Evolutionary conservation across 1,139 yeast genomes (phyloP).

Genomic region (Suhomyces choctaworum): DNA sequence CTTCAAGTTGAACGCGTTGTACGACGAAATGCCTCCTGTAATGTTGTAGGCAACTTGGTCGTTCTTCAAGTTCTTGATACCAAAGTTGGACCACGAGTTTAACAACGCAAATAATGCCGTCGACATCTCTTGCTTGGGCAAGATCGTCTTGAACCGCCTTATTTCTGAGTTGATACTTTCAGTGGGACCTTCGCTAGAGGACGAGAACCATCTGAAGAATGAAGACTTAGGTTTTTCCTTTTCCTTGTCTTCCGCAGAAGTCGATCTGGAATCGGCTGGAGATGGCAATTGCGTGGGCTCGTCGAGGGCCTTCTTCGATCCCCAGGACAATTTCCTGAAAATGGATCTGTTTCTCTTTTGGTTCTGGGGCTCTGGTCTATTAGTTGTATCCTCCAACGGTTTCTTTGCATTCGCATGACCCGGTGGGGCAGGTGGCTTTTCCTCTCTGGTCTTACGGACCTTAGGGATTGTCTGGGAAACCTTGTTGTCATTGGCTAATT

Average conservation of each 20-base stretch:
- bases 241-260: conserved; percentile 37
- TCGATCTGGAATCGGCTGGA: conserved; percentile 38
- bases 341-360: conserved; percentile 50
- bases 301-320: conserved; percentile 39
- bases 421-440: conserved; percentile 24
- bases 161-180: conserved; percentile 26
- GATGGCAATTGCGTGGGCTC: conserved; percentile 36
- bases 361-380: conserved; percentile 22
- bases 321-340: conserved; percentile 66
- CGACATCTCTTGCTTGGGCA: conserved; percentile 58
- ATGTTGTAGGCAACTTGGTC: conserved; percentile 47
- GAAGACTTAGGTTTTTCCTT: conserved; percentile 31
- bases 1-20: conserved; percentile 61
- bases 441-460: conserved; percentile 23
- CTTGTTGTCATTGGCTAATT: conserved; percentile 8
- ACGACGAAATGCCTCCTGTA: conserved; percentile 60
- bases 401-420: conserved; percentile 17
- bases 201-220: conserved; percentile 49
- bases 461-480: conserved; percentile 31
- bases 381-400: conserved; percentile 38
- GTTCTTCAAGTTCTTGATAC: conserved; percentile 56
- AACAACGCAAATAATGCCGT: conserved; percentile 65
- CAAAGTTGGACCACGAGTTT: conserved; percentile 70
- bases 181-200: conserved; percentile 18
- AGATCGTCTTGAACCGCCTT: conserved; percentile 42